Conservation (phyloP, 225 moss, liverwort and hornwort genomes). For the Marchantia polymorpha region DNA sequence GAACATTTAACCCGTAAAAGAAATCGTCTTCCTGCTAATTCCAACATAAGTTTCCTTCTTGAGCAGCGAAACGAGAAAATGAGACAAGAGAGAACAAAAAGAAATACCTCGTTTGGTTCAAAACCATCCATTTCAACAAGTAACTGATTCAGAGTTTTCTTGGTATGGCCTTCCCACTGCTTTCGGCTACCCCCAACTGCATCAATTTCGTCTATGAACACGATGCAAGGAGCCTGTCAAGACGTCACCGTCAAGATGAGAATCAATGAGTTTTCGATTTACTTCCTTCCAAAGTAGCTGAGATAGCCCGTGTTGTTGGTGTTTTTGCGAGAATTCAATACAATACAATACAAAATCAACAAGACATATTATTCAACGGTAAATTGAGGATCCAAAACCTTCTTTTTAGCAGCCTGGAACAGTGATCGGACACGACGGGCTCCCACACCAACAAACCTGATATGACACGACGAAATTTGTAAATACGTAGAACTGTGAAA, state of each 20-base stretch:
- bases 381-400: constrained; percentile 37
- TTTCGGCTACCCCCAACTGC: constrained; percentile 99
- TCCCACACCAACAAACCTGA: constrained; percentile 99
- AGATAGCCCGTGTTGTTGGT: too few relatives aligned
- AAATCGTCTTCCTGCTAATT: background rate
- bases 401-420: constrained; percentile 98
- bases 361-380: background rate
- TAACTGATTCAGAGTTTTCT: constrained; percentile 95
- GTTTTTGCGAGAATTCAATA: too few relatives aligned
- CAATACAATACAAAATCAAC: background rate
- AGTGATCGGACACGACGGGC: constrained; percentile 95
- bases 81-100: background rate
- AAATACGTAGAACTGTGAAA: background rate
- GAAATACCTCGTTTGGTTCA: constrained; percentile 90
- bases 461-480: background rate
- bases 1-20: background rate
- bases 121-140: constrained; percentile 99
- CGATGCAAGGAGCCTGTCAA: constrained; percentile 94
- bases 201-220: constrained; percentile 99
- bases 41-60: background rate
- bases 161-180: constrained; percentile 99
- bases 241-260: constrained; percentile 2
- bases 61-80: background rate
- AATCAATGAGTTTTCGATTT: background rate
- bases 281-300: too few relatives aligned